Percentiles rank a stretch among this genome's conserved stretches.
Conservation (phyloP, 768 basidiomycete species). For the Fibroporia radiculosa region DNA sequence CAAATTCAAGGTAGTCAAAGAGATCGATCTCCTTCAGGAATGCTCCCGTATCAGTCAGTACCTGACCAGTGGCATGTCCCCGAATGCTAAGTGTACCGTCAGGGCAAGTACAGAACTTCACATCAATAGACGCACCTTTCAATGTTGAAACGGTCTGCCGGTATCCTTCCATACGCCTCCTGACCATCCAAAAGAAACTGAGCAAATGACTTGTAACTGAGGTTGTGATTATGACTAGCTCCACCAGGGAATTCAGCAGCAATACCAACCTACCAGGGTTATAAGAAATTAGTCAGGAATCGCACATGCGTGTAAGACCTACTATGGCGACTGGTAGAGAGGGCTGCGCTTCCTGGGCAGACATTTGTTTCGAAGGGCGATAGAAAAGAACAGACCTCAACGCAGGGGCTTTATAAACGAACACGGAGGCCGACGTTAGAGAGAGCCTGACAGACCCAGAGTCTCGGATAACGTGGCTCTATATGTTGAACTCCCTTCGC, state of each 20-base stretch:
- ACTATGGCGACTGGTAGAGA: no score
- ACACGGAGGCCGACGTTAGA: no score
- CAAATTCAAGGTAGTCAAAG: slow-evolving; percentile 36
- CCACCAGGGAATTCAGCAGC: slow-evolving; percentile 33
- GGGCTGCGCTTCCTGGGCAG: no score
- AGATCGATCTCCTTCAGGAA: slow-evolving; percentile 31
- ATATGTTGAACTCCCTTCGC: no score
- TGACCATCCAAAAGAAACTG: slow-evolving; percentile 26
- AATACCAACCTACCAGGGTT: slow-evolving; percentile 35
- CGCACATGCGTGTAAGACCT: no score
- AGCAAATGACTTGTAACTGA: slow-evolving; percentile 29
- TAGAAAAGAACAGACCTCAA: no score
- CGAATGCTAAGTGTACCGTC: not conserved
- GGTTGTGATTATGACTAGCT: slow-evolving; percentile 17
- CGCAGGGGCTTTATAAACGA: no score
- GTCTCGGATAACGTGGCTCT: no score
- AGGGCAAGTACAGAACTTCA: not conserved
- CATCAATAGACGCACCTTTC: slow-evolving; percentile 20
- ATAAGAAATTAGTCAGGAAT: no score
- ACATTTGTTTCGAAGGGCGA: no score
- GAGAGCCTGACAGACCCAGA: no score
- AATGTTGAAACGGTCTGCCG: slow-evolving; percentile 25
- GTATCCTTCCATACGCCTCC: slow-evolving; percentile 27
- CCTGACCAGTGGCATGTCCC: slow-evolving; percentile 2
- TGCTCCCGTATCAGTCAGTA: slow-evolving; percentile 24